Conservation (phyloP, 2,329 filamentous ascomycete genomes). For the Clarireedia paspali region DNA sequence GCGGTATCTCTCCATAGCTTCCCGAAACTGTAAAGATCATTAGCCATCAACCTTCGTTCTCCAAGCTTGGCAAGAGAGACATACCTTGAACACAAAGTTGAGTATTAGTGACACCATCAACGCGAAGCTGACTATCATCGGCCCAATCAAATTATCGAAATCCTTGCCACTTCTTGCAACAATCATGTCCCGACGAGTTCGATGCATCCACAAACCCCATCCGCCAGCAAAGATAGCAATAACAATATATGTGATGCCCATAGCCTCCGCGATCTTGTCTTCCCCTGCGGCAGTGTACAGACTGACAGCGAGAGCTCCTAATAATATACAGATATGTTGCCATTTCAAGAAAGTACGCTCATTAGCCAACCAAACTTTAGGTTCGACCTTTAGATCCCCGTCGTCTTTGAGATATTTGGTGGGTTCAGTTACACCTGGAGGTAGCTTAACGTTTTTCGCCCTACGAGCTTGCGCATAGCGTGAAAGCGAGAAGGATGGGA, state of each 20-base stretch:
- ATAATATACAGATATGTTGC: conserved; percentile 88
- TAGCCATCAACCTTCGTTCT: conserved; percentile 3
- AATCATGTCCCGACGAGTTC: conserved; percentile 70
- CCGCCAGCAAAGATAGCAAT: conserved; percentile 76
- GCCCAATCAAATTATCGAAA: conserved; percentile 83
- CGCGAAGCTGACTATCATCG: conserved; percentile 73
- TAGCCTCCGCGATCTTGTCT: conserved; percentile 65
- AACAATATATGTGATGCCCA: conserved; percentile 76
- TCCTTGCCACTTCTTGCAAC: conserved; percentile 79
- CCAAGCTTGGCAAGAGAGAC: neutral
- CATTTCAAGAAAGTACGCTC: conserved; percentile 98
- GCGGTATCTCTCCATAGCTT: conserved; percentile 14
- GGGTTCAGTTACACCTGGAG: conserved; percentile 82
- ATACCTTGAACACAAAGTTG: conserved; percentile 83
- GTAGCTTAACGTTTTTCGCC: conserved; percentile 49
- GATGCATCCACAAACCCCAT: conserved; percentile 85
- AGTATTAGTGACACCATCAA: conserved; percentile 70
- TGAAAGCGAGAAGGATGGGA: conserved; percentile 76
- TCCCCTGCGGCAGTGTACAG: conserved; percentile 83
- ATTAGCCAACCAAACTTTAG: conserved; percentile 98
- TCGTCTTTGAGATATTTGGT: conserved; percentile 89
- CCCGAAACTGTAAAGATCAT: conserved; percentile 18
- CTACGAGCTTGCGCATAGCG: conserved; percentile 60
- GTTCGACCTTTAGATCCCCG: conserved; percentile 85
- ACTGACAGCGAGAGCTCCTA: conserved; percentile 75